Evolutionary conservation across 768 basidiomycete species (phyloP), one percentile per base, ranked within the genome.

Genomic region (Russula virescens): DNA sequence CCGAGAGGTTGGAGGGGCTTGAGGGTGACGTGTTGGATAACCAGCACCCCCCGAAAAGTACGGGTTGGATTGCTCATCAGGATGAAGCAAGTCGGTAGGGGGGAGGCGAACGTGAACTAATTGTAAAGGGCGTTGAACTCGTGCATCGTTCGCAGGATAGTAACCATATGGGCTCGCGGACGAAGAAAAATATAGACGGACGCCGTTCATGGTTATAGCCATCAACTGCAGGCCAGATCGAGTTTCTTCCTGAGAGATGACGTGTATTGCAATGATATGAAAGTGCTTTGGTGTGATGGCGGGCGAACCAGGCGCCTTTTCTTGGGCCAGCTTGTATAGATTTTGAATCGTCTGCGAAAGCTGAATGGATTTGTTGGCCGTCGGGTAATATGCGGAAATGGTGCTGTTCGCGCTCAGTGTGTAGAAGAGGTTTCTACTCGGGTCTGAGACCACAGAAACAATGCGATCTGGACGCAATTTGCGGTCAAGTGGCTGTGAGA

Each of bases 171-270:
- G 72, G 55, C 75, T 74, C 0, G 75, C 69, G 4, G 81, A 76
- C 3, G 87, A 81, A 1, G 82, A 81, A 71, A 97, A 93, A 77
- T 91, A 98, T 1, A 96, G 78, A 54, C 95, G 85, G 3, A 89
- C 83, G 14, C 91, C 94, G 55, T 87, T 94, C 31, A 80, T 77
- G 25, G 94, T 93, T 51, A 95, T 75, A 1, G 88, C 93, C 53
- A 97, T 78, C 11, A 98, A 80, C 61, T 91, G 90, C 14, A 90
- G 75, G 16, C 83, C 83, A 26, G 81, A 75, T 18, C 84, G 85
- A 28, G 89, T 87, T 71, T 91, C 89, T 14, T 78, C 73, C 11
- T 79, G 79, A 45, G 83, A 79, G 42, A 96, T 74, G 26, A 86
- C 80, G 71, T 94, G 89, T 49, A 96, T 72, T 25, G 81, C 77